Evolutionary conservation across 2,329 filamentous ascomycete species (phyloP).

Genomic region (Thelonectria blattea): DNA sequence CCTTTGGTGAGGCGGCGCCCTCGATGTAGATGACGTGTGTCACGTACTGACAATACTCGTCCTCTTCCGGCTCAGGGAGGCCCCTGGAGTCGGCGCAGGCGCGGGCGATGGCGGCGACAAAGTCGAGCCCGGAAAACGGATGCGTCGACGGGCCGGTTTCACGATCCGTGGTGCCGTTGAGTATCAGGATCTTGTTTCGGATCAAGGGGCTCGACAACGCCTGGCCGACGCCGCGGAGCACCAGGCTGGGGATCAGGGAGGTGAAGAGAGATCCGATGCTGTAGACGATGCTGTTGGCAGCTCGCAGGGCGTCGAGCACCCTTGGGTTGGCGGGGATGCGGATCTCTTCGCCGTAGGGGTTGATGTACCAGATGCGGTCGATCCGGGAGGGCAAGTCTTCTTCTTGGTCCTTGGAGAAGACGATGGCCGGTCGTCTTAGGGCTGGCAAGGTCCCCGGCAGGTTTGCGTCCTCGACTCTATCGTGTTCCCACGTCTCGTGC

Average conservation of each 20-base stretch:
- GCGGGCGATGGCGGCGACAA: constrained; percentile 78
- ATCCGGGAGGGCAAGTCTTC: constrained; percentile 81
- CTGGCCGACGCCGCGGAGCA: constrained; percentile 75
- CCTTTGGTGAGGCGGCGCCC: constrained; percentile 69
- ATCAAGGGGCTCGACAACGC: constrained; percentile 53
- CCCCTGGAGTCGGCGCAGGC: constrained; percentile 74
- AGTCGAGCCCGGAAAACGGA: constrained; percentile 78
- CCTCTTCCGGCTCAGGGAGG: constrained; percentile 43
- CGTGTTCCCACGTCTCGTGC: constrained; percentile 60
- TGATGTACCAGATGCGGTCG: constrained; percentile 92
- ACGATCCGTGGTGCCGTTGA: constrained; percentile 84
- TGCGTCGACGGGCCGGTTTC: constrained; percentile 76
- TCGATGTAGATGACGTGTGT: constrained; percentile 86
- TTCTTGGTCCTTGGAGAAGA: constrained; percentile 77
- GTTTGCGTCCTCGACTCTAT: constrained; percentile 79
- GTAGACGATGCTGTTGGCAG: constrained; percentile 77
- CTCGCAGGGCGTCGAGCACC: constrained; percentile 71
- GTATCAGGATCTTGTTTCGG: constrained; percentile 77
- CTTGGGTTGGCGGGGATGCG: constrained; percentile 82
- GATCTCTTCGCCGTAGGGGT: constrained; percentile 97
- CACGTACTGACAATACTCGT: constrained; percentile 71
- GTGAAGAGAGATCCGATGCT: constrained; percentile 95
- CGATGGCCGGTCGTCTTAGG: constrained; percentile 80
- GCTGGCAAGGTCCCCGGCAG: constrained; percentile 81
- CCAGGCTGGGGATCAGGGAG: constrained; percentile 80